These are phyloP conservation scores for Saccharomyces pastorianus DNA, from an alignment of 1,139 yeast species.

Conservation along the genomic window DNA sequence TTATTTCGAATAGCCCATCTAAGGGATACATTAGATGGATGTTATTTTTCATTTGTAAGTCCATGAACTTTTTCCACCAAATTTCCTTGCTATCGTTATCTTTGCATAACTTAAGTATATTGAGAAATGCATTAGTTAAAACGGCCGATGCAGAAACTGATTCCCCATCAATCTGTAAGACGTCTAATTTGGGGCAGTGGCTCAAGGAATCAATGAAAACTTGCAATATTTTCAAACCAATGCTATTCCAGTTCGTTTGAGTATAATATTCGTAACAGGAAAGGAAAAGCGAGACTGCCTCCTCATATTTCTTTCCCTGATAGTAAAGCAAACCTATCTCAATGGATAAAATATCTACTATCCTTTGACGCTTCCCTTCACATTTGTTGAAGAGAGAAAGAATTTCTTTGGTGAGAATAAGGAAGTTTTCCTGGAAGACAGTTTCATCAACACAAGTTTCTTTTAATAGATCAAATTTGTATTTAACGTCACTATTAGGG, in stretches of 20 bases:
- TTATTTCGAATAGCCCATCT: slow-evolving; percentile 19
- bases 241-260: slow-evolving; percentile 62
- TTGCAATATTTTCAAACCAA: slow-evolving; percentile 58
- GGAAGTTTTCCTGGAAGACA: slow-evolving; percentile 28
- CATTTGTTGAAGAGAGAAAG: slow-evolving; percentile 16
- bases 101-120: slow-evolving; percentile 20
- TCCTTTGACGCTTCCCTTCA: slow-evolving; percentile 37
- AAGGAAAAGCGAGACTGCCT: slow-evolving; percentile 55
- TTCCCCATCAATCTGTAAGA: slow-evolving; percentile 24
- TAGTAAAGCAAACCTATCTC: slow-evolving; percentile 71
- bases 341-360: slow-evolving; percentile 68
- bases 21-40: slow-evolving; percentile 20
- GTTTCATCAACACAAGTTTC: slow-evolving; percentile 27
- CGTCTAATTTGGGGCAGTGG: slow-evolving; percentile 17
- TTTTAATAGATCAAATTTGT: slow-evolving; percentile 15
- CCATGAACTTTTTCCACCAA: slow-evolving; percentile 28
- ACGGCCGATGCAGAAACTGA: slow-evolving; percentile 22
- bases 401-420: slow-evolving; percentile 20
- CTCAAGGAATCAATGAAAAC: slow-evolving; percentile 64
- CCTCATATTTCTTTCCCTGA: slow-evolving; percentile 47
- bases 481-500: slow-evolving; percentile 15
- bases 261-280: slow-evolving; percentile 63
- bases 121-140: slow-evolving; percentile 26
- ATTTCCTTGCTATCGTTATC: slow-evolving; percentile 12
- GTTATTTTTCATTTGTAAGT: slow-evolving; percentile 11